A percentile compares a stretch with the other conserved stretches of the same genome.
These are phyloP conservation scores for Malassezia globosa DNA, from an alignment of 1,284 basidiomycete genomes.

Conservation along the genomic window DNA sequence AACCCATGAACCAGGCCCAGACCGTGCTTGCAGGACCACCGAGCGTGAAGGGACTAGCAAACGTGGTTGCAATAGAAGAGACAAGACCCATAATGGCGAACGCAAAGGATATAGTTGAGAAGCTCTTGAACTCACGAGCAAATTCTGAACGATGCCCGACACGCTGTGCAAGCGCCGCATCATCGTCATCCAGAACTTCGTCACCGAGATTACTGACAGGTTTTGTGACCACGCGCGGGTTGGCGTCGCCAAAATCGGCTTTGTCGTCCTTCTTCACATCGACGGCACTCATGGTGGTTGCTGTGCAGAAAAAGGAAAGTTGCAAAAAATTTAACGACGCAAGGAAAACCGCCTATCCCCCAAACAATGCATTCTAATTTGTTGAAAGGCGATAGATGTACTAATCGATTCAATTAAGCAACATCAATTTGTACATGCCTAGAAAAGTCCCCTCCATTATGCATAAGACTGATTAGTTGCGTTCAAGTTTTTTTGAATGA, in stretches of 20 bases:
- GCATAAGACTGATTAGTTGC: too few relatives aligned
- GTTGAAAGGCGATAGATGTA: too few relatives aligned
- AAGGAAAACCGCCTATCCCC: too few relatives aligned
- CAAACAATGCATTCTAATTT: too few relatives aligned
- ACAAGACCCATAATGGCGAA: conserved; percentile 46
- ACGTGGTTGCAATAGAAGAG: conserved; percentile 44
- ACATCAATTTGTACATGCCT: too few relatives aligned
- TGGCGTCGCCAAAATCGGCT: background rate
- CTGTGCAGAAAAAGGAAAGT: too few relatives aligned
- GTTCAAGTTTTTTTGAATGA: too few relatives aligned
- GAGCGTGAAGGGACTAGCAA: conserved; percentile 38
- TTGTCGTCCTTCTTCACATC: background rate
- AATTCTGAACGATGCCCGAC: conserved; percentile 44
- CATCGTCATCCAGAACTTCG: conserved; percentile 32
- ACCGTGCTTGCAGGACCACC: conserved; percentile 35
- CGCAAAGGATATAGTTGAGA: conserved; percentile 44
- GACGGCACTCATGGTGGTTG: too few relatives aligned
- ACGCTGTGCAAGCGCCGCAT: conserved; percentile 32
- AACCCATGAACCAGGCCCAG: conserved; percentile 45
- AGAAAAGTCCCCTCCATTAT: too few relatives aligned
- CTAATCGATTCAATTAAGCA: too few relatives aligned
- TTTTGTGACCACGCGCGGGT: background rate
- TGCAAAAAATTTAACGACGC: too few relatives aligned
- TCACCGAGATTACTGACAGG: background rate
- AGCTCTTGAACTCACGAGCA: conserved; percentile 43